Base-by-base conservation (phyloP, 202 grass and related monocot genomes). In the Setaria viridis region DNA sequence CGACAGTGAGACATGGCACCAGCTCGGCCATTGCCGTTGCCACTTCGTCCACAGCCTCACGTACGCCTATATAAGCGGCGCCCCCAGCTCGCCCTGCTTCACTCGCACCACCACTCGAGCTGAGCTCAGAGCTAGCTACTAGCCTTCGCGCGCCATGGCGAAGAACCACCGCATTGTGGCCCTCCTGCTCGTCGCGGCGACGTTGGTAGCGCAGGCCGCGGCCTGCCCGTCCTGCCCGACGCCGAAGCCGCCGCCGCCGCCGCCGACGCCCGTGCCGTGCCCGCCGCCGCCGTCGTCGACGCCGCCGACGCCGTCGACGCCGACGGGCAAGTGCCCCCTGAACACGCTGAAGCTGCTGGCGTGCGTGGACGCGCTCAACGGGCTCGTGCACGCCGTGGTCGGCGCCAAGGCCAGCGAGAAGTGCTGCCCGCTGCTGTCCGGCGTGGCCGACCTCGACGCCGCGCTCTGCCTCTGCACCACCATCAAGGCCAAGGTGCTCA, bases 401-500 rank as follows among this genome's bases (percentile, higher is more conserved):
- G 88, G 93, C 5, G 74, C 15, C 29, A 85, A 72, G 12, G 77
- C 85, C 69, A 60, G 17, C 54, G 58, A 50, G 29, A 70, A 43
- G 35, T 97, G 94, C 88, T 97, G 94, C 86, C 94, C 94, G 57
- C 66, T 97, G 84, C 86, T 97, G 15, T 73, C 80, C 2, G 92
- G 90, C 35, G 78, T 97, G 6, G 92, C 90, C 63, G 94, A 92
- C 92, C 79, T 97, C 49, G 94, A 97, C 82, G 94, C 94, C 39
- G 92, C 94, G 78, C 92, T 92, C 71, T 97, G 94, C 90, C 94
- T 97, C 72, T 97, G 94, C 90, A 97, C 94, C 76, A 34, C 74
- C 86, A 97, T 97, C 79, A 90, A 89, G 88, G 91, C 80, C 80
- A 91, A 94, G 79, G 82, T 62, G 20, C 88, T 97, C 57, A 51